Evolutionary conservation across 1,284 basidiomycete genomes (phyloP).

Genomic region (Taiwanofungus camphoratus): DNA sequence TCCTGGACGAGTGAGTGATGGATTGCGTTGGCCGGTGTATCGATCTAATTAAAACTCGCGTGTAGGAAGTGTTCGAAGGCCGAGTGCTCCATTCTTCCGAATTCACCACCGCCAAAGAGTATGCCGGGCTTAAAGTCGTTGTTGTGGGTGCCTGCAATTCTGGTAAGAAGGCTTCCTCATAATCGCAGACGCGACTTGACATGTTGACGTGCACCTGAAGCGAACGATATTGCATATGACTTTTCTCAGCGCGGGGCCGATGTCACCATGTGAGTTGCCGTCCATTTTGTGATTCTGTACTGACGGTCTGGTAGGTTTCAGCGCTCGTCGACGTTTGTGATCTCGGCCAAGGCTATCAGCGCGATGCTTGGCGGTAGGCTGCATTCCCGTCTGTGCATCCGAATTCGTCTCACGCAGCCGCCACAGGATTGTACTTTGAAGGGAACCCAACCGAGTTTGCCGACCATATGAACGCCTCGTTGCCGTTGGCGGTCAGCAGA

Average conservation of each 20-base stretch:
- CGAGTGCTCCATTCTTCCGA: slow-evolving; percentile 34
- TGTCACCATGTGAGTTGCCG: not conserved
- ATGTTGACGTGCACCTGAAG: not conserved
- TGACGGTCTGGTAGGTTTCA: not conserved
- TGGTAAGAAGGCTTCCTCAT: slow-evolving; percentile 22
- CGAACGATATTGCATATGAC: slow-evolving; percentile 5
- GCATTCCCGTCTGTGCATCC: not conserved
- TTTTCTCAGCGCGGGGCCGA: not conserved
- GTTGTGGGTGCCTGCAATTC: slow-evolving; percentile 38
- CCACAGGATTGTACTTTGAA: not conserved
- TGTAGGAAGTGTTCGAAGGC: slow-evolving; percentile 7
- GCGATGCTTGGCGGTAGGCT: not conserved
- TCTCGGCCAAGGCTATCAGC: not conserved
- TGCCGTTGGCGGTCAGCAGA: not conserved
- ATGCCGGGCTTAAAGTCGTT: slow-evolving; percentile 37
- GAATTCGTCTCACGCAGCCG: not conserved
- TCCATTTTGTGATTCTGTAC: not conserved
- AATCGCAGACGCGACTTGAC: too few species aligned
- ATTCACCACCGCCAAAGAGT: slow-evolving; percentile 31
- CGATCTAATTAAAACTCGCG: not conserved
- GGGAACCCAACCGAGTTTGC: slow-evolving; percentile 1
- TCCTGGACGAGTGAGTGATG: slow-evolving; percentile 17
- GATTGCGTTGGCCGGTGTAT: not conserved
- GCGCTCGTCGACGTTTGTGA: not conserved
- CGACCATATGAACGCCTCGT: not conserved